Percentiles rank a stretch among this genome's conserved stretches.
These are phyloP conservation scores for Fusarium sp. DNA, from an alignment of 2,329 filamentous ascomycete genomes.

Conservation along the genomic window DNA sequence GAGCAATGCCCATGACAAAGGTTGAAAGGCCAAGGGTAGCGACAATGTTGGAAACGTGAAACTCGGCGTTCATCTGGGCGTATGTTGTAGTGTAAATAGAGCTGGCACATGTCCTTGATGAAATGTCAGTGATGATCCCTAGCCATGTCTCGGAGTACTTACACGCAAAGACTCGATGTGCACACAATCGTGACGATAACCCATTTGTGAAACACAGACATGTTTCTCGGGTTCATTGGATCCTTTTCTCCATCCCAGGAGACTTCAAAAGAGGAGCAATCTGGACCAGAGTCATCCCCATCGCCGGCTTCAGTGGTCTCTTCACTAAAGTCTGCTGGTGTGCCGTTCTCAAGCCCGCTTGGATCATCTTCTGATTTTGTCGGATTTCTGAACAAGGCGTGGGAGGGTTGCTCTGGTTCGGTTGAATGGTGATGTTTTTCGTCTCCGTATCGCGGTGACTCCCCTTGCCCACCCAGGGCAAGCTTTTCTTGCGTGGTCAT, in stretches of 20 bases:
- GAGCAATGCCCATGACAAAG: conserved; percentile 61
- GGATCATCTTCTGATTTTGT: neutral
- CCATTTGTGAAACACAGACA: conserved; percentile 26
- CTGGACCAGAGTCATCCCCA: neutral
- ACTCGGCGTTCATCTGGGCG: conserved; percentile 28
- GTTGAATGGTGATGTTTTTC: neutral
- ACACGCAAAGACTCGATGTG: conserved; percentile 28
- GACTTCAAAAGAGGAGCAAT: neutral
- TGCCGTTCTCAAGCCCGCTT: neutral
- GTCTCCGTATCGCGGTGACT: neutral
- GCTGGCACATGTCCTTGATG: conserved; percentile 76
- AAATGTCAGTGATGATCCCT: neutral
- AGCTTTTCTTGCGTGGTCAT: neutral
- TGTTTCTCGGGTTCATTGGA: conserved; percentile 21
- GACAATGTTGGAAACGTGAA: conserved; percentile 17
- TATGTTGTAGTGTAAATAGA: conserved; percentile 71
- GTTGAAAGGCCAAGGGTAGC: conserved; percentile 30
- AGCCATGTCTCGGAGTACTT: neutral
- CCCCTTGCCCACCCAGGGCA: neutral
- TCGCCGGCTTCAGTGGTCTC: conserved; percentile 19
- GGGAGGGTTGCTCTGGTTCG: neutral
- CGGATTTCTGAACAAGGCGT: neutral
- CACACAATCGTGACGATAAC: conserved; percentile 29
- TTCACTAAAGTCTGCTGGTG: conserved; percentile 11
- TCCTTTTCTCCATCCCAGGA: conserved; percentile 29